Percentiles rank a stretch among this genome's conserved stretches.
Conservation (phyloP, 2,329 filamentous ascomycete species). For the Penicillium sp. region DNA sequence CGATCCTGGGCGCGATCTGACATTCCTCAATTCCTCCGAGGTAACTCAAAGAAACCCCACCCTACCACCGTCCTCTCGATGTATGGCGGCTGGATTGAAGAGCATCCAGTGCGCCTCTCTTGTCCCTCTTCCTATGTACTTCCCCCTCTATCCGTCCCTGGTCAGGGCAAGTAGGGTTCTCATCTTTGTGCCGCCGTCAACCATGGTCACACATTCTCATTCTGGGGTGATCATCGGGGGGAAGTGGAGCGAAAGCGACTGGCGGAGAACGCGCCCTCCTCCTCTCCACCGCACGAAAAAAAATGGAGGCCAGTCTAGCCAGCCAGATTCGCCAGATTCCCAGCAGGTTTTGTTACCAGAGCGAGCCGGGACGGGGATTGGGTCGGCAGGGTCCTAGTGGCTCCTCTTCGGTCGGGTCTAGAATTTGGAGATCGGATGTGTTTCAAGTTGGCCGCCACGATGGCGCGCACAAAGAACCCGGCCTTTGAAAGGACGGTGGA, state of each 20-base stretch:
- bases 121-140: background rate
- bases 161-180: background rate
- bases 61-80: background rate
- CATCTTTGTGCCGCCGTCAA: conserved; percentile 2
- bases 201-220: conserved; percentile 9
- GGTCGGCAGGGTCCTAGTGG: background rate
- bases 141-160: background rate
- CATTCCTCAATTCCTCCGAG: conserved; percentile 1
- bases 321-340: conserved; percentile 7
- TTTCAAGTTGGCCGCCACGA: conserved; percentile 11
- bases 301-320: conserved; percentile 11
- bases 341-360: conserved; percentile 7
- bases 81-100: background rate
- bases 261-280: conserved; percentile 3
- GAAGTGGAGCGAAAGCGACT: conserved; percentile 18
- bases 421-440: conserved; percentile 13
- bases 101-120: no score
- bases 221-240: conserved; percentile 18
- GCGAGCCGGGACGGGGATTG: background rate
- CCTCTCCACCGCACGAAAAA: background rate
- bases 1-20: conserved; percentile 1
- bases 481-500: background rate
- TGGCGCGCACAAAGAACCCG: background rate
- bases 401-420: conserved; percentile 13
- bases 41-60: background rate